Evolutionary conservation across 23 red algal species (phyloP), one percentile per base, ranked within the genome.

Genomic region (Gracilariopsis chorda): DNA sequence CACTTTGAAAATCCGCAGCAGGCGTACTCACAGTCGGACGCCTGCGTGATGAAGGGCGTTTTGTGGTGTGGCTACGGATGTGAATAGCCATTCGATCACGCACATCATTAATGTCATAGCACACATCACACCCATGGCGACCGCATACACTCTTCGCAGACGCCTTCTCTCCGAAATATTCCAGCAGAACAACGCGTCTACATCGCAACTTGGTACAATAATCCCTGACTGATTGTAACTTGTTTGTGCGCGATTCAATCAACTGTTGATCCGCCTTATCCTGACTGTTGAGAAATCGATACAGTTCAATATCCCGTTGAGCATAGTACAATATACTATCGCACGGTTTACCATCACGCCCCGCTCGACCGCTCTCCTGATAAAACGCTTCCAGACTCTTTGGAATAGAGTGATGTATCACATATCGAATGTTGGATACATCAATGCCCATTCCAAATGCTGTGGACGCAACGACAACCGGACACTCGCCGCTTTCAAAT

Each of bases 371-470:
- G 59, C 84, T 94, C 71, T 98, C 91, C 63, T 98, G 95, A 69
- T 98, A 94, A 65, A 92, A 98, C 77, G 79, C 82, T 69, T 98
- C 91, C 21, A 98, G 35, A 63, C 78, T 98, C 57, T 84, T 90
- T 13, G 91, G 91, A 41, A 94, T 48, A 27, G 80, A 91, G 48
- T 81, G 82, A 70, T 98, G 90, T 41, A 94, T 83, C 40, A 98
- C 91, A 51, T 88, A 92, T 52, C 95, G 90, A 62, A 98, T 84
- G 60, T 84, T 91, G n/a, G 87, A 69, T 39, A 94, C 93, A 68
- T 94, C 88, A 39, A 98, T 94, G 3, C 95, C 95, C 91, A 98
- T 94, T 43, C 95, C 95, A 88, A 98, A 98, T 59, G 95, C 95
- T 10, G 86, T 92, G 16, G 95, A 94, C 14, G 90, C 90, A 44